Conservation (phyloP, 202 grass and related monocot species). For the Cymbopogon flexuosus region DNA sequence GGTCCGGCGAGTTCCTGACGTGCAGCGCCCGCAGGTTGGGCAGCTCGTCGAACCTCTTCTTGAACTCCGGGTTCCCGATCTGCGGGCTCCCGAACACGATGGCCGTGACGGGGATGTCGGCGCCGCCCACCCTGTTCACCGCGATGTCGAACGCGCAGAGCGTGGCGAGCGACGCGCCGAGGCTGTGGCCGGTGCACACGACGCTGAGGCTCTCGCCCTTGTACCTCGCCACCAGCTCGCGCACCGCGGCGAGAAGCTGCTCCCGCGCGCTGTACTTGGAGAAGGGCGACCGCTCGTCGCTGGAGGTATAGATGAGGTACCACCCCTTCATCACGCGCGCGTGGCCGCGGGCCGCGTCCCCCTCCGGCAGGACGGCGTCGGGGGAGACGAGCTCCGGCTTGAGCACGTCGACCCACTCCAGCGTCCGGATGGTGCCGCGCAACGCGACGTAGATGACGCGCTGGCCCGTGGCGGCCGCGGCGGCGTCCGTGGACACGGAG, state of each 20-base stretch:
- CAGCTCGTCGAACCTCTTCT: constrained; percentile 44
- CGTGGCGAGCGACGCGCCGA: constrained; percentile 69
- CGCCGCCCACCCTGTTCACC: constrained; percentile 41
- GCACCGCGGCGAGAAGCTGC: constrained; percentile 58
- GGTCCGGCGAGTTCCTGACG: constrained; percentile 63
- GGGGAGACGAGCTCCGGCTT: constrained; percentile 48
- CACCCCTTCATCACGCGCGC: constrained; percentile 82
- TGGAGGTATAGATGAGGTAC: constrained; percentile 82
- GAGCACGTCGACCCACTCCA: constrained; percentile 80
- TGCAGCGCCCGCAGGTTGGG: constrained; percentile 60
- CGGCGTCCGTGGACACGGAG: constrained; percentile 51
- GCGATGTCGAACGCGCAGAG: constrained; percentile 78
- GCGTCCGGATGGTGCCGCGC: constrained; percentile 74
- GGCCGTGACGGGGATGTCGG: constrained; percentile 55
- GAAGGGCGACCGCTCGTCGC: constrained; percentile 55
- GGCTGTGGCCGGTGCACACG: constrained; percentile 75
- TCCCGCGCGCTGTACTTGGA: constrained; percentile 60
- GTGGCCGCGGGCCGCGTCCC: background rate
- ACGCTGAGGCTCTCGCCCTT: constrained; percentile 59
- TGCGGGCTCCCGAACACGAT: constrained; percentile 83
- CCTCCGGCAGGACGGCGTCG: constrained; percentile 54
- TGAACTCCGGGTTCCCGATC: constrained; percentile 81
- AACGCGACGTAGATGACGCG: constrained; percentile 78
- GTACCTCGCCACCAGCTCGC: constrained; percentile 52
- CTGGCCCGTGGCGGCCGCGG: constrained; percentile 41